A percentile compares a stretch with the other conserved stretches of the same genome.
phyloP scores from a whole-genome alignment of 352 stramenopile genomes.

The Phytophthora kernoviae region DNA sequence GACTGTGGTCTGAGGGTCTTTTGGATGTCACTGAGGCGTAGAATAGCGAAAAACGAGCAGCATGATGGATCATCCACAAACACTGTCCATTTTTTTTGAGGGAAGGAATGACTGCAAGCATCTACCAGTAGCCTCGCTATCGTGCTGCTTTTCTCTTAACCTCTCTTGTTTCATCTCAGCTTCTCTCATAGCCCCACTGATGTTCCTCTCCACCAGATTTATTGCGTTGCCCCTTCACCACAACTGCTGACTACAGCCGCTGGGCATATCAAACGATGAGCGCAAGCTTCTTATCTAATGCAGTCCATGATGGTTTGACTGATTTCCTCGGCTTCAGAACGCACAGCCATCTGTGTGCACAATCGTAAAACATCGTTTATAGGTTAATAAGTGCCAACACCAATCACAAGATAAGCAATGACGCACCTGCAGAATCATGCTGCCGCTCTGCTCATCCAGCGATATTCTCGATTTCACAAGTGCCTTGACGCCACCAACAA shows the following conservation, averaged over 20 bases:
- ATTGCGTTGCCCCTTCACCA: slow-evolving; percentile 17
- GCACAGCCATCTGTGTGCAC: slow-evolving; percentile 93
- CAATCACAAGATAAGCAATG: neutral
- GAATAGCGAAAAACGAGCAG: slow-evolving; percentile 11
- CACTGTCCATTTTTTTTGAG: slow-evolving; percentile 38
- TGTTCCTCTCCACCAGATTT: slow-evolving; percentile 34
- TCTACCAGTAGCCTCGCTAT: slow-evolving; percentile 19
- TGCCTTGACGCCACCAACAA: slow-evolving; percentile 94
- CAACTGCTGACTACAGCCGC: slow-evolving; percentile 20
- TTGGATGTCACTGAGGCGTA: slow-evolving; percentile 39
- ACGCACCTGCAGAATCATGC: slow-evolving; percentile 91
- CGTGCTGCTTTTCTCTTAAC: slow-evolving; percentile 18
- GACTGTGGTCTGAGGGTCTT: slow-evolving; percentile 77
- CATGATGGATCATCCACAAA: slow-evolving; percentile 44
- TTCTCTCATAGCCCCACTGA: slow-evolving; percentile 14
- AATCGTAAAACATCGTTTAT: slow-evolving; percentile 14
- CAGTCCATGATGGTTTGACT: slow-evolving; percentile 97
- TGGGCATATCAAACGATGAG: slow-evolving; percentile 10
- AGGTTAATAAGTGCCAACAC: slow-evolving; percentile 6
- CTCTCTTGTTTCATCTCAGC: slow-evolving; percentile 3
- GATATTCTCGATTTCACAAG: slow-evolving; percentile 96
- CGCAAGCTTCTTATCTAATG: slow-evolving; percentile 85
- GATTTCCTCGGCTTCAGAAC: slow-evolving; percentile 93
- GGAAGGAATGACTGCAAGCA: slow-evolving; percentile 30
- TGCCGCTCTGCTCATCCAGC: slow-evolving; percentile 87